Base-by-base conservation (phyloP, 176 grass and related monocot species). In the Miscanthus lutarioriparius region DNA sequence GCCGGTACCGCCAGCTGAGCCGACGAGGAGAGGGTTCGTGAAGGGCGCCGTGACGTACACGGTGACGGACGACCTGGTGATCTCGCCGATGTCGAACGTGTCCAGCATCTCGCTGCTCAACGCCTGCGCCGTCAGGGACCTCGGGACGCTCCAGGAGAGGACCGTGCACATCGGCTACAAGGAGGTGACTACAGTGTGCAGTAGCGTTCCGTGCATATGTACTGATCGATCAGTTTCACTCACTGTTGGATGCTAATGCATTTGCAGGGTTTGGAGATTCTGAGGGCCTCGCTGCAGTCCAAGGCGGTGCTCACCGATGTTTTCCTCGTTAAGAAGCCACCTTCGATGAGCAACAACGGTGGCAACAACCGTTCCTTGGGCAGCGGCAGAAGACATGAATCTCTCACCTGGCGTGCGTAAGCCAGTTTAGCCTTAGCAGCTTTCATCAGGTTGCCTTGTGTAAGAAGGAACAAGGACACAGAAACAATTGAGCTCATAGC, bases 61-160 rank as follows among this genome's bases (percentile, higher is more conserved):
- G 5, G 63, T 90, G 2, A 86, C 78, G 67, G 91, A 93, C 40
- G 75, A 83, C 74, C 85, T 93, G 1, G 28, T 44, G 2, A 70
- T 93, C 26, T 36, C 72, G 20, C 82, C 88, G 23, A 84, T 90
- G 86, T 93, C 91, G 0, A 74, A 86, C 58, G 70, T 90, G 16
- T 83, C 78, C 25, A 86, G 48, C 58, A 93, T 90, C 47, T 38
- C 74, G 16, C 73, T 90, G n/a, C 43, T 93, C 19, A 88, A 86
- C 37, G 59, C 65, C 27, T 90, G 63, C 38, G 43, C 74, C 0
- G 44, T 83, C 5, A 91, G 84, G 22, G 63, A 84, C 47, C n/a
- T 81, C 83, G 27, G 37, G 0, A 27, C 62, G 48, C 84, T 92
- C 1, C 43, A 89, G 27, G 80, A 89, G 71, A 80, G 56, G 75